phyloP scores from a whole-genome alignment of 805 yeast genomes.

The Wickerhamiella azyma region DNA sequence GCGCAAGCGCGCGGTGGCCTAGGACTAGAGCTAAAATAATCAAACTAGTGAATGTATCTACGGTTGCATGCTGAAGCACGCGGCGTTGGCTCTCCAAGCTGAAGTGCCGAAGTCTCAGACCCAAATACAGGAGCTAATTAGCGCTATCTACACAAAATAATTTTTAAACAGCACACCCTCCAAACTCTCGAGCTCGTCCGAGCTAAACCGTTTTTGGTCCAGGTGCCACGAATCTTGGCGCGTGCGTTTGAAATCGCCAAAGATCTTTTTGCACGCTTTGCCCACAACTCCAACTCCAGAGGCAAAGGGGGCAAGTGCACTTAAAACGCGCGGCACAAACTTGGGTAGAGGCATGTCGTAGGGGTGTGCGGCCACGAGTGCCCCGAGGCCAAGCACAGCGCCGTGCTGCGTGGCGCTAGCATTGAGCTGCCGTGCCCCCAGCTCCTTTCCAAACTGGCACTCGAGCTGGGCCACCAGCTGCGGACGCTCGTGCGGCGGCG shows the following conservation, averaged over 20 bases:
- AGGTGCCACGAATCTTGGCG: constrained; percentile 95
- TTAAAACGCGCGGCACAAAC: constrained; percentile 72
- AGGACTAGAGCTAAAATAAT: no score
- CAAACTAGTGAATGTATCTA: no score
- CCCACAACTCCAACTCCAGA: constrained; percentile 69
- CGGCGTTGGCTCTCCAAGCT: no score
- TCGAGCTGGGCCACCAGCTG: constrained; percentile 30
- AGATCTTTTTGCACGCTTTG: constrained; percentile 62
- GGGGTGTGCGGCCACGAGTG: constrained; percentile 79
- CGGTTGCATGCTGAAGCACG: no score
- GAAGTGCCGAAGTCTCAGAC: no score
- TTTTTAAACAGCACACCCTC: constrained; percentile 93
- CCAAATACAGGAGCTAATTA: no score
- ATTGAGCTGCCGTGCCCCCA: constrained; percentile 5
- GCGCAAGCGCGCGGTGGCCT: background rate
- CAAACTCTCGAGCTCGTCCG: constrained; percentile 70
- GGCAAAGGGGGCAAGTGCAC: constrained; percentile 56
- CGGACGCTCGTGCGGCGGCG: constrained; percentile 33
- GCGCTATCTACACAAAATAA: constrained; percentile 30
- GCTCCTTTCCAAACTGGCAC: constrained; percentile 29
- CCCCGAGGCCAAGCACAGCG: constrained; percentile 77
- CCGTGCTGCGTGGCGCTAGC: constrained; percentile 60
- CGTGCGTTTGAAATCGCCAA: constrained; percentile 77
- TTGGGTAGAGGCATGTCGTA: constrained; percentile 79
- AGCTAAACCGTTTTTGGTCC: constrained; percentile 60